Evolutionary conservation across 106 monocot species (phyloP), one percentile per base, ranked within the genome.

Genomic region (Gastrodia elata): DNA sequence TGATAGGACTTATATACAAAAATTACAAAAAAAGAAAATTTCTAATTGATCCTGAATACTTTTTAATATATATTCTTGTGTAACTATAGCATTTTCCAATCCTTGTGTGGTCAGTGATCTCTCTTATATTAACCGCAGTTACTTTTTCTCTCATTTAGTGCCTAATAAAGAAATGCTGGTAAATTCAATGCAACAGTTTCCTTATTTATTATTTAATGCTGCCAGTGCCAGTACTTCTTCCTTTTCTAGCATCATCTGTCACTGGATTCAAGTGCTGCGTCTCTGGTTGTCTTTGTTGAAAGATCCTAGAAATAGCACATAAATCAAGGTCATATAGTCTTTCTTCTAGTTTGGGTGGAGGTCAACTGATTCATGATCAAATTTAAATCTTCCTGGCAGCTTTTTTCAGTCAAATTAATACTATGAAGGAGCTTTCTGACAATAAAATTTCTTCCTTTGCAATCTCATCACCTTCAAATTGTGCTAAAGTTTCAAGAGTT

Each of bases 351-450:
- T 35, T 71, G 59, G 58, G 52, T n/a, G n/a, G 77, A 77, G 8
- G 67, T 52, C 48, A 1, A 27, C 68, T n/a, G n/a, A n/a, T 11
- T 65, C 44, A n/a, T 65, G 6, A 30, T 68, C 65, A 3, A 16
- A 13, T 30, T 38, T 14, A 39, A 13, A 46, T 48, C 16, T 52
- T 24, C 16, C n/a, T 52, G 37, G 20, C 10, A 40, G 7, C 4
- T 42, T 11, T 37, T 55, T 68, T 24, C 10, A 49, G n/a, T 77
- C 32, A n/a, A 22, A 43, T 35, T 25, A 38, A 26, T 68, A 64
- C 73, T 68, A 88, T 88, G 88, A 88, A 84, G 71, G 82, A 88
- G 68, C 18, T 80, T 52, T 49, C 71, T 7, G 46, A 65, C 64
- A 42, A 26, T 28, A 79, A 76, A 43, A 41, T 38, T 20, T 78